phyloP scores from a whole-genome alignment of 805 yeast species.

The Wickerhamomyces queroliae region DNA sequence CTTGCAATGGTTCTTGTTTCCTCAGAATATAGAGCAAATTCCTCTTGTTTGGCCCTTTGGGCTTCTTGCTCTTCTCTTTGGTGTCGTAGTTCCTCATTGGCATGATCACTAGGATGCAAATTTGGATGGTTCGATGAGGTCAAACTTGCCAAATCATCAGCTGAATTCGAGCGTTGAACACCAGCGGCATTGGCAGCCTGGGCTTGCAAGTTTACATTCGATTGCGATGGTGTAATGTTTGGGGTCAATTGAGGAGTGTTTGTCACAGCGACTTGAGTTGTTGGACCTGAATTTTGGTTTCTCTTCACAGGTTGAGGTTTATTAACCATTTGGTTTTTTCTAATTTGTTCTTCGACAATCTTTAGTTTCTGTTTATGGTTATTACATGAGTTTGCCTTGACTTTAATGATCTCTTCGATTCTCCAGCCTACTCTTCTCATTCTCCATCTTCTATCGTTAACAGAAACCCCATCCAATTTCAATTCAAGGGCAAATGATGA shows the following conservation, averaged over 20 bases:
- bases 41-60: conserved; percentile 24
- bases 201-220: conserved; percentile 6
- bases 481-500: conserved; percentile 81
- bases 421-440: conserved; percentile 88
- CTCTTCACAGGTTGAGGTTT: conserved; percentile 25
- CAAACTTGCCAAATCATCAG: conserved; percentile 10
- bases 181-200: conserved; percentile 3
- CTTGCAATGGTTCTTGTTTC: conserved; percentile 68
- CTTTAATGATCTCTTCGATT: conserved; percentile 74
- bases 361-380: conserved; percentile 48
- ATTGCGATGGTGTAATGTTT: conserved; percentile 12
- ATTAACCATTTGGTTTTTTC: conserved; percentile 20
- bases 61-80: conserved; percentile 21
- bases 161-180: conserved; percentile 3
- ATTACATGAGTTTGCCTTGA: conserved; percentile 53
- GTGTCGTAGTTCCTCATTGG: conserved; percentile 24
- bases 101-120: conserved; percentile 27
- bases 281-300: conserved; percentile 34
- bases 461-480: conserved; percentile 65
- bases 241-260: conserved; percentile 18
- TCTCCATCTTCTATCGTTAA: conserved; percentile 72
- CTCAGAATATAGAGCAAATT: conserved; percentile 51
- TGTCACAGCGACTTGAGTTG: conserved; percentile 27
- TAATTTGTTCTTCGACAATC: conserved; percentile 35
- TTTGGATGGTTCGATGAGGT: conserved; percentile 2